A percentile compares a stretch with the other conserved stretches of the same genome.
These are phyloP conservation scores for Starmerella bombicola DNA, from an alignment of 805 yeast species.

Conservation along the genomic window DNA sequence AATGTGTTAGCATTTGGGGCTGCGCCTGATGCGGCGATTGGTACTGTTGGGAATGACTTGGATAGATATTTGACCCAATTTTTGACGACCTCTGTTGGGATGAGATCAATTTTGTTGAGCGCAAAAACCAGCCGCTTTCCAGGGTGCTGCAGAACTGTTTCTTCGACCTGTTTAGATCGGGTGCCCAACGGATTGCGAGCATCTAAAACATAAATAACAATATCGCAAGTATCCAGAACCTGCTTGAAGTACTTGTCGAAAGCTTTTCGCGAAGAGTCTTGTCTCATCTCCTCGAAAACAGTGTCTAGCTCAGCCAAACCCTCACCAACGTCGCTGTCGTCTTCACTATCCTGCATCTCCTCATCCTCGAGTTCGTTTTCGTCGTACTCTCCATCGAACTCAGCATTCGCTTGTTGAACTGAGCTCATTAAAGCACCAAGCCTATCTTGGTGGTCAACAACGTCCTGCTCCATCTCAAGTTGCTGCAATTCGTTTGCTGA, in stretches of 20 bases:
- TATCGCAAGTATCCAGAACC: constrained; percentile 87
- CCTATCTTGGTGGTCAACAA: constrained; percentile 37
- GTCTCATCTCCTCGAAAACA: constrained; percentile 32
- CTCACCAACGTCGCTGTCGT: constrained; percentile 28
- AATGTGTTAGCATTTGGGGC: constrained; percentile 57
- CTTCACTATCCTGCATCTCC: constrained; percentile 32
- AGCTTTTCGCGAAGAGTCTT: constrained; percentile 46
- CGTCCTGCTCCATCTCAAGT: constrained; percentile 29
- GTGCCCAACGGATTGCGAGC: constrained; percentile 97
- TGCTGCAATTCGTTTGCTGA: constrained; percentile 31
- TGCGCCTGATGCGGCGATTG: constrained; percentile 61
- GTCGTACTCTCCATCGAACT: constrained; percentile 42
- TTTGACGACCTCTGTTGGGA: constrained; percentile 72
- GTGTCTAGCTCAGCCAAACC: constrained; percentile 32
- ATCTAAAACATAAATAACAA: constrained; percentile 82
- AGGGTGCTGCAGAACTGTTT: constrained; percentile 67
- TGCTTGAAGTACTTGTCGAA: constrained; percentile 88
- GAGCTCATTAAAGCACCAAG: constrained; percentile 79
- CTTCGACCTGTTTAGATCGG: constrained; percentile 82
- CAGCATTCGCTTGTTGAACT: constrained; percentile 78
- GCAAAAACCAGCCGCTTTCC: constrained; percentile 75
- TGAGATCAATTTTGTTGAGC: constrained; percentile 82
- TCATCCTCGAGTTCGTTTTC: constrained; percentile 36
- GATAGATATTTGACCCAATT: constrained; percentile 74
- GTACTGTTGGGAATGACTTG: constrained; percentile 81